Conservation (phyloP, 345 rosid species). For the Geranium brycei region DNA sequence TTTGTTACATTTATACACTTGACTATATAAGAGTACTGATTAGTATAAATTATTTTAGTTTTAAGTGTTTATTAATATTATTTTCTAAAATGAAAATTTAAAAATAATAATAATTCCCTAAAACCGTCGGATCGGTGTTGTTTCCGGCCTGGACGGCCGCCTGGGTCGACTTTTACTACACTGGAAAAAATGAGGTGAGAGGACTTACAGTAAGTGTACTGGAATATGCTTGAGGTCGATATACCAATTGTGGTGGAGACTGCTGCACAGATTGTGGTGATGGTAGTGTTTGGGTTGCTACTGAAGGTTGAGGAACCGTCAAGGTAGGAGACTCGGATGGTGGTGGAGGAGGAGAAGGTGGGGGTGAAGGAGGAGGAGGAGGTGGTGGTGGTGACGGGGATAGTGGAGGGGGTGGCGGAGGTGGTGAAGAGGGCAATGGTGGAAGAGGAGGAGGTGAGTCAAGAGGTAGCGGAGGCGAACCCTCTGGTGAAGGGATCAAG, state of each 20-base stretch:
- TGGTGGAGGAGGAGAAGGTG: constrained; percentile 17
- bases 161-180: too few relatives aligned
- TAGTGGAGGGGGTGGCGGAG: constrained; percentile 33
- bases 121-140: too few relatives aligned
- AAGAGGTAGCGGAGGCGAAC: constrained; percentile 60
- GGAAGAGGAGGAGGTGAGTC: constrained; percentile 69
- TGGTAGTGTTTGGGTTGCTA: neutral
- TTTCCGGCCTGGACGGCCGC: too few relatives aligned
- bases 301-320: constrained; percentile 21
- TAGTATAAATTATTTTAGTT: too few relatives aligned
- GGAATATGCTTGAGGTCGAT: constrained; percentile 46
- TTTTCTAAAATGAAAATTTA: too few relatives aligned
- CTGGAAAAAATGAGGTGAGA: neutral
- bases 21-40: too few relatives aligned
- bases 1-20: too few relatives aligned
- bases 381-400: constrained; percentile 33
- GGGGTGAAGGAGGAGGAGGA: constrained; percentile 33
- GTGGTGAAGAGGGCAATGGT: constrained; percentile 60
- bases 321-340: constrained; percentile 14
- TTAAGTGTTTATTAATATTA: too few relatives aligned
- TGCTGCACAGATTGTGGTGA: constrained; percentile 30
- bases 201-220: constrained; percentile 34
- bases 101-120: too few relatives aligned
- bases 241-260: constrained; percentile 43
- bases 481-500: constrained; percentile 31